Evolutionary conservation across 192 early-diverging fungal genomes (phyloP).

Genomic region (Haplosporangium gracile): DNA sequence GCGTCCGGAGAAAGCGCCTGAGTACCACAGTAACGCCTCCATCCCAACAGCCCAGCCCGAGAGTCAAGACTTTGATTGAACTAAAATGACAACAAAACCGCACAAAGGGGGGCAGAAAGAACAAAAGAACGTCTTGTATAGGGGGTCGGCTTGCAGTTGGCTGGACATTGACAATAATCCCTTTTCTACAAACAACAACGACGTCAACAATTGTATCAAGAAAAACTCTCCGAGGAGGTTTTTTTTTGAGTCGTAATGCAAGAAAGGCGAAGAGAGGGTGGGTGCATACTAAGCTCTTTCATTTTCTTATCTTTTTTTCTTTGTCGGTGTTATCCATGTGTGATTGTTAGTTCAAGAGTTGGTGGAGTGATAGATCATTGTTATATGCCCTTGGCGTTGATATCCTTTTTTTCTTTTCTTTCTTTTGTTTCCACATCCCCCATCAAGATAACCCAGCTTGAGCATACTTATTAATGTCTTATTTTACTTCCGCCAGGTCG

Average conservation of each 20-base stretch:
- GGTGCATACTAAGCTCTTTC: too few relatives aligned
- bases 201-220: neutral
- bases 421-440: neutral
- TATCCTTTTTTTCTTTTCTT: neutral
- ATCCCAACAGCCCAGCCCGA: neutral
- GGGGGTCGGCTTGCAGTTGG: neutral
- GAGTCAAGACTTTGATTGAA: neutral
- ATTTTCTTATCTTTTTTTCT: too few relatives aligned
- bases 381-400: neutral
- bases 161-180: neutral
- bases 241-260: neutral
- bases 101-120: neutral
- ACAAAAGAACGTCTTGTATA: neutral
- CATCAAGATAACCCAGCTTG: neutral
- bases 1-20: neutral
- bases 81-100: neutral
- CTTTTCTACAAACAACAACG: neutral
- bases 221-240: neutral
- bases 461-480: too few relatives aligned
- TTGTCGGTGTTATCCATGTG: too few relatives aligned
- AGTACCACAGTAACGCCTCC: neutral
- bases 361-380: too few relatives aligned
- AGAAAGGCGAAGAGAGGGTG: neutral
- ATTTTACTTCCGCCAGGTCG: too few relatives aligned
- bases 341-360: neutral